Evolutionary conservation across 345 rosid genomes (phyloP).

Genomic region (Gossypium herbaceum): DNA sequence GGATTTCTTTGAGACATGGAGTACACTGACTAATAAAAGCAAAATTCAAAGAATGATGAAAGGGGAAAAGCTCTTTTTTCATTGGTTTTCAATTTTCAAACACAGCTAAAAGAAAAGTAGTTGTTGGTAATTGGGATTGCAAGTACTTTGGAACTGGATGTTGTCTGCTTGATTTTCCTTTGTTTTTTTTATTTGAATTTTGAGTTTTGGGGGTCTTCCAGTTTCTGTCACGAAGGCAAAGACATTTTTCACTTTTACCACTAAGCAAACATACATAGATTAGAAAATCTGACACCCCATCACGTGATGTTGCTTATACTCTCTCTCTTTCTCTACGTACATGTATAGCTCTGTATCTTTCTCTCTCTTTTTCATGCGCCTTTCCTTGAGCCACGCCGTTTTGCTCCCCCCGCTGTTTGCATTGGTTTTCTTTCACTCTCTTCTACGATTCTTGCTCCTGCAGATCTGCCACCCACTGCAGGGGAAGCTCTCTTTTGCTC

Average conservation of each 20-base stretch:
- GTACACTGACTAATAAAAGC: background rate
- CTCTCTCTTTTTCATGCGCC: conserved; percentile 13
- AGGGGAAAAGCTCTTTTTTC: background rate
- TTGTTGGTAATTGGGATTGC: background rate
- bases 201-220: conserved; percentile 1
- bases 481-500: conserved; percentile 15
- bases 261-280: background rate
- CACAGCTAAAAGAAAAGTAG: background rate
- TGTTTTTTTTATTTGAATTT: background rate
- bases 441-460: conserved; percentile 27
- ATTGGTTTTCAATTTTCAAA: background rate
- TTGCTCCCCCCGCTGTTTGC: conserved; percentile 15
- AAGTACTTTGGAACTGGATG: background rate
- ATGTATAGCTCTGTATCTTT: background rate
- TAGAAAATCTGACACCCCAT: conserved; percentile 36
- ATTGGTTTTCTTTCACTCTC: conserved; percentile 22
- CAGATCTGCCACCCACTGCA: conserved; percentile 43
- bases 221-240: conserved; percentile 2
- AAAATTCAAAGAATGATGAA: background rate
- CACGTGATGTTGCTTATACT: conserved; percentile 44
- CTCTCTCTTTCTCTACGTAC: background rate
- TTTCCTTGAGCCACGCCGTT: conserved; percentile 39
- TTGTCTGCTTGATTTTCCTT: background rate
- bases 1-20: background rate
- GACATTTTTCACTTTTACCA: conserved; percentile 8